Percentiles rank a stretch among this genome's conserved stretches.
phyloP scores from a whole-genome alignment of 805 yeast genomes.

The Wickerhamomyces ciferrii region DNA sequence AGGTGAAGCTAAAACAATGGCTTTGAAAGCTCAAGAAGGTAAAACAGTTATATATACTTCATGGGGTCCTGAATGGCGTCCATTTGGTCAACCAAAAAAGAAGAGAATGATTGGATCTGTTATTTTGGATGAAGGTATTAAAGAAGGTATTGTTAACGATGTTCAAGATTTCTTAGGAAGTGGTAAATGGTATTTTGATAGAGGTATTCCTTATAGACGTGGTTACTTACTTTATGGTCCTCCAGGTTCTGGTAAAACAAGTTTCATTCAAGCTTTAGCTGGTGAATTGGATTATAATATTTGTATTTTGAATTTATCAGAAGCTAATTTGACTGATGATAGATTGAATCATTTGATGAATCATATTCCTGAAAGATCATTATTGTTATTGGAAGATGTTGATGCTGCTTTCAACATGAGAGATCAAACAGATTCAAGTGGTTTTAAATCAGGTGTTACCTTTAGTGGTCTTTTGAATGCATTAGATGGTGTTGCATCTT shows the following conservation, averaged over 20 bases:
- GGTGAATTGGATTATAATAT: constrained; percentile 95
- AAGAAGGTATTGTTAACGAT: constrained; percentile 60
- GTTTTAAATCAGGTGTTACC: constrained; percentile 85
- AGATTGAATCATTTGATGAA: constrained; percentile 93
- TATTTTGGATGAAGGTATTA: constrained; percentile 71
- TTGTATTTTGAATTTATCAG: constrained; percentile 87
- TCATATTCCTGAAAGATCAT: constrained; percentile 86
- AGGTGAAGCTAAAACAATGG: constrained; percentile 79
- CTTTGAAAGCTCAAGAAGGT: constrained; percentile 80
- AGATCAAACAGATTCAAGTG: constrained; percentile 68
- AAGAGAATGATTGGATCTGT: constrained; percentile 84
- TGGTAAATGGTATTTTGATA: constrained; percentile 87
- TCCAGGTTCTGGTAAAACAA: constrained; percentile 96
- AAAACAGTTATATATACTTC: constrained; percentile 91
- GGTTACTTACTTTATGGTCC: constrained; percentile 95
- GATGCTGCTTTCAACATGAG: constrained; percentile 94
- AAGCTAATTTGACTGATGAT: constrained; percentile 89
- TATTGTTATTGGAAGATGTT: constrained; percentile 82
- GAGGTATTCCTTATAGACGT: constrained; percentile 97
- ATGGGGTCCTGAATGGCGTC: constrained; percentile 99
- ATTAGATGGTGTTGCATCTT: constrained; percentile 94
- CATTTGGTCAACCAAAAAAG: constrained; percentile 91
- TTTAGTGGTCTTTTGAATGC: constrained; percentile 93
- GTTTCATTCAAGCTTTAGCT: constrained; percentile 93
- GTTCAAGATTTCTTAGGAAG: constrained; percentile 73